Conservation (phyloP, 495 filamentous ascomycete genomes). For the Aspergillus coremiiformis region DNA sequence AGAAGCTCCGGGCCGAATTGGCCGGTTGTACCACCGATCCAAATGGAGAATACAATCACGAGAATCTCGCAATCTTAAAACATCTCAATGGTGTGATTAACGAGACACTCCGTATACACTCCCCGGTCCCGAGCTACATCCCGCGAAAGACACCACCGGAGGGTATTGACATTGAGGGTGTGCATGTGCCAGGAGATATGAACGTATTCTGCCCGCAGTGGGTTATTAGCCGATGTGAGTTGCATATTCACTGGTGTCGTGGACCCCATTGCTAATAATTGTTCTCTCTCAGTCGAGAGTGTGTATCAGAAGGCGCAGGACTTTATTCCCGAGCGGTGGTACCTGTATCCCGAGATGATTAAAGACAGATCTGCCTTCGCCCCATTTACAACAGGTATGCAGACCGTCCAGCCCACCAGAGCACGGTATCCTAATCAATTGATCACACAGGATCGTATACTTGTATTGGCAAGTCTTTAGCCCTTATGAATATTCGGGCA, state of each 20-base stretch:
- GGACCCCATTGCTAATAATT: not conserved
- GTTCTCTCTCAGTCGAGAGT: constrained; percentile 1
- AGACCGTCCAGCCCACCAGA: no score
- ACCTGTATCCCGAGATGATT: constrained; percentile 21
- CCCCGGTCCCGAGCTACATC: constrained; percentile 21
- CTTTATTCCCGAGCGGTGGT: constrained; percentile 52
- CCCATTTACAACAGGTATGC: constrained; percentile 11
- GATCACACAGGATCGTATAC: constrained; percentile 7
- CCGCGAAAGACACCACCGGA: constrained; percentile 37
- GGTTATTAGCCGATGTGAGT: constrained; percentile 26
- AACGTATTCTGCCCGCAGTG: constrained; percentile 34
- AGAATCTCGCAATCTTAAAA: constrained; percentile 7
- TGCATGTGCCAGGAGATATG: constrained; percentile 36
- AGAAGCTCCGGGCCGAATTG: constrained; percentile 20
- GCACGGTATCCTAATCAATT: not conserved
- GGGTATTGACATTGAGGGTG: constrained; percentile 39
- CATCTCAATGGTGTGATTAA: constrained; percentile 38
- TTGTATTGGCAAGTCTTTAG: constrained; percentile 21
- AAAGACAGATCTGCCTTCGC: constrained; percentile 11
- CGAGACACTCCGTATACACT: constrained; percentile 32
- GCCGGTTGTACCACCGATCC: constrained; percentile 1
- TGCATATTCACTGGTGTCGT: not conserved
- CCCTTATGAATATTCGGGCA: constrained; percentile 17
- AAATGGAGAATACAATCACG: constrained; percentile 12
- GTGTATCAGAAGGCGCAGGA: constrained; percentile 22